phyloP scores from a whole-genome alignment of 345 rosid genomes.

The Populus ilicifolia region DNA sequence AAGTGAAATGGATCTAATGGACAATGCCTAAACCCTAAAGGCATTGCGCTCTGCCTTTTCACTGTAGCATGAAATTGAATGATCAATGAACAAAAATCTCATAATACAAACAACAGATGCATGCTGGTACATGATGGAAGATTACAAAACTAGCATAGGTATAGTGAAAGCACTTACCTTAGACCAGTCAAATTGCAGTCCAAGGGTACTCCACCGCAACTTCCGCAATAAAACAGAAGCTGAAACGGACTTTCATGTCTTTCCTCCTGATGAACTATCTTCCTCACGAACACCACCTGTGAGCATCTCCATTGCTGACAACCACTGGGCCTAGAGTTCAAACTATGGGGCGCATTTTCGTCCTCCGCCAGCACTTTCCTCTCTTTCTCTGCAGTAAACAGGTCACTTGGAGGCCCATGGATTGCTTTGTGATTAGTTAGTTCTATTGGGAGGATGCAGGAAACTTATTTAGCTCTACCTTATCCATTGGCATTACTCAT shows the following conservation, averaged over 20 bases:
- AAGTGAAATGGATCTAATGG: neutral
- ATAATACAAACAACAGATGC: neutral
- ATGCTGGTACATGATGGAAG: neutral
- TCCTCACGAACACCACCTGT: slow-evolving; percentile 59
- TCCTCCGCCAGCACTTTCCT: slow-evolving; percentile 54
- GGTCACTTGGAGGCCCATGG: slow-evolving; percentile 65
- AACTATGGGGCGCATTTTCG: slow-evolving; percentile 9
- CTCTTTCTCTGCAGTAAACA: slow-evolving; percentile 53
- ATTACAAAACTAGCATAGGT: neutral
- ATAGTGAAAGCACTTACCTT: slow-evolving; percentile 38
- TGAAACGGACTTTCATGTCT: slow-evolving; percentile 38
- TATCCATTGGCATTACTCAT: slow-evolving; percentile 84
- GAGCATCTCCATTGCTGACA: slow-evolving; percentile 23
- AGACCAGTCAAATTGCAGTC: slow-evolving; percentile 94
- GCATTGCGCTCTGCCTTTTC: neutral
- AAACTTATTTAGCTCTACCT: slow-evolving; percentile 68
- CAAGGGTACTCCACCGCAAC: slow-evolving; percentile 92
- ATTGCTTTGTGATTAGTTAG: slow-evolving; percentile 84
- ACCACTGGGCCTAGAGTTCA: slow-evolving; percentile 28
- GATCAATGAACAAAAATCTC: neutral
- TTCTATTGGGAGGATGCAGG: slow-evolving; percentile 87
- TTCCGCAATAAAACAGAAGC: slow-evolving; percentile 60
- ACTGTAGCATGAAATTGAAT: neutral
- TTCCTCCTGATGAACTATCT: slow-evolving; percentile 22
- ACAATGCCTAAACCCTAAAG: no score